Evolutionary conservation across 345 rosid species (phyloP).

Genomic region (Turritis glabra): DNA sequence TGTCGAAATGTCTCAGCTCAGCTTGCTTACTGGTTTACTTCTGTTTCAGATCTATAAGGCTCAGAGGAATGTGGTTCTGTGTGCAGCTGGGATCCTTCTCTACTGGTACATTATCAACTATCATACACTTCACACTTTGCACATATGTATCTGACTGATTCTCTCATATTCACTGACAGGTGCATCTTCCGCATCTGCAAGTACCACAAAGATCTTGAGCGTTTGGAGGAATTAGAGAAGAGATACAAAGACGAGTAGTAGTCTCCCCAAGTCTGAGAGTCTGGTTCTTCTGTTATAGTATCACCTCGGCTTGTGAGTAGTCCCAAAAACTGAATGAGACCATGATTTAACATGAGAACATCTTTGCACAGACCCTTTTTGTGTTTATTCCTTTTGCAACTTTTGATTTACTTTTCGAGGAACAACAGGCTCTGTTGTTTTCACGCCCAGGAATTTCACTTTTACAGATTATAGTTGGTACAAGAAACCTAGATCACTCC

Average conservation of each 20-base stretch:
- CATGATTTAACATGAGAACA: conserved; percentile 14
- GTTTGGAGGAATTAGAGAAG: conserved; percentile 80
- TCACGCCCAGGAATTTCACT: not conserved
- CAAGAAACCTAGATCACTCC: not conserved
- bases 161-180: conserved; percentile 49
- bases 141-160: conserved; percentile 1
- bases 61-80: conserved; percentile 78
- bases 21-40: conserved; percentile 1
- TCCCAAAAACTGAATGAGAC: conserved; percentile 11
- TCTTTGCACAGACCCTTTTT: conserved; percentile 21
- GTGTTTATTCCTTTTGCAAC: conserved; percentile 1
- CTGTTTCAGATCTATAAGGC: conserved; percentile 77
- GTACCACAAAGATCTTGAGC: conserved; percentile 68
- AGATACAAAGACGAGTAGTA: conserved; percentile 62
- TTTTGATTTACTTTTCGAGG: conserved; percentile 16
- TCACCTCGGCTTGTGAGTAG: conserved; percentile 31
- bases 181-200: conserved; percentile 77
- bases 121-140: not conserved
- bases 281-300: conserved; percentile 9
- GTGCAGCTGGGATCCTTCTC: conserved; percentile 76
- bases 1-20: not conserved
- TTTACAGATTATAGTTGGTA: conserved; percentile 13
- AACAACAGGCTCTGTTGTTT: conserved; percentile 12
- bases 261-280: conserved; percentile 3
- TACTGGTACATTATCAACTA: conserved; percentile 62